Base-by-base conservation (phyloP, 2,329 filamentous ascomycete genomes). In the Microcyclosporella mali region DNA sequence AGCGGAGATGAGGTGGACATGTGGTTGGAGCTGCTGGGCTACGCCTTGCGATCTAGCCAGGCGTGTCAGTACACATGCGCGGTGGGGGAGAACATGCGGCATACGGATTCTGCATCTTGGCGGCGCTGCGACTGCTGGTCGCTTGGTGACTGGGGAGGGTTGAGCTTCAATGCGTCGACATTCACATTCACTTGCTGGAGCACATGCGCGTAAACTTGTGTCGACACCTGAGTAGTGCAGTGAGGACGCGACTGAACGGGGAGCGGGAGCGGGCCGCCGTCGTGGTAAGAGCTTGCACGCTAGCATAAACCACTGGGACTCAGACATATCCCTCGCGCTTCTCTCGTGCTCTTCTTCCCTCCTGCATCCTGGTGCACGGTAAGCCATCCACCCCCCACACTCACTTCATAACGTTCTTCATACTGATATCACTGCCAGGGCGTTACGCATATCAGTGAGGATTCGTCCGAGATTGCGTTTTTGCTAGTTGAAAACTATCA, bases 401-500 rank as follows among this genome's bases (percentile, higher is more conserved):
- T 32, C 15, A 12, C 30, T 12, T 17, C 21, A 16, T 27, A 39
- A 33, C 27, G 27, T n/a, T 19, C 19, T 15, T n/a, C n/a, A n/a
- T 29, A 37, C 17, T 17, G 14, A 18, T 14, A 6, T 16, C 16
- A 36, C 33, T 18, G 81, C 81, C 82, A 70, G 79, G 81, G 84
- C 81, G 78, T 83, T 84, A 85, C 77, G 81, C 78, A 78, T 82
- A 79, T 78, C 81, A 83, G 81, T 88, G 84, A 88, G 80, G 84
- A 86, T 82, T 81, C 77, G 81, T 87, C 84, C 79, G 84, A 88
- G 82, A 79, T 78, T 77, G 78, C 77, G 76, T 86, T 86, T 85
- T 86, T 87, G 84, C 84, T 87, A 85, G 82, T 85, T 86, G 82
- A 85, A 85, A 85, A 85, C 82, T 85, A 85, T 73, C 74, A 78